Base-by-base conservation (phyloP, 2,329 filamentous ascomycete genomes). In the Colletotrichum lindemuthianum region DNA sequence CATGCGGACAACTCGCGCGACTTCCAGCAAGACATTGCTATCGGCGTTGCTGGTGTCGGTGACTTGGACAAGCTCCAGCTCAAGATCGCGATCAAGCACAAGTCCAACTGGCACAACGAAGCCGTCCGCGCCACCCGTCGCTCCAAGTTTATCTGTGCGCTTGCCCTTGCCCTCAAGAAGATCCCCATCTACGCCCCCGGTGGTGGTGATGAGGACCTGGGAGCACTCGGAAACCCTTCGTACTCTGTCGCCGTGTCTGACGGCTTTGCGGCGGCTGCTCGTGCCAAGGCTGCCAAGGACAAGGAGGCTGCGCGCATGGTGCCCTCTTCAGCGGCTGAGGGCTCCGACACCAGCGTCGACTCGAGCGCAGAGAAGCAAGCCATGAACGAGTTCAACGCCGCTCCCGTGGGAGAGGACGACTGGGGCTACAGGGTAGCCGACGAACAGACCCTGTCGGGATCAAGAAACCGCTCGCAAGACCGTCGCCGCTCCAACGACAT, bases 101-200 rank as follows among this genome's bases (percentile, higher is more conserved):
- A 98, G 80, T 92, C 90, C 63, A 96, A 95, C 79, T 95, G 92
- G 92, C 88, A 92, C 70, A 93, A 97, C 77, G 95, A 97, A 70
- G 84, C 87, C 1, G 85, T 97, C 44, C 91, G 94, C 44, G 90
- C 90, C 15, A 86, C 90, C 7, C 89, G 94, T 56, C 89, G 95
- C 66, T 96, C 92, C 75, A 98, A 97, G 78, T 98, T 99, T 80
- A 97, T 98, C 89, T 97, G 94, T 74, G 96, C 96, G 1, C 82
- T 99, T 63, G 90, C 96, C 5, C 78, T 93, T 8, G 93, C 95
- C 4, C 81, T 97, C 63, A 92, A 93, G 78, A 93, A 90, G 79
- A 85, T 99, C 15, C 95, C 94, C 9, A 95, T 99, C 73, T 86
- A 92, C 70, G 88, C 82, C 16, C 95, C 95, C 60, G 93, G 90